Evolutionary conservation across 257 asterid genomes (phyloP), one percentile per base, ranked within the genome.

Genomic region (Scutellaria baicalensis): DNA sequence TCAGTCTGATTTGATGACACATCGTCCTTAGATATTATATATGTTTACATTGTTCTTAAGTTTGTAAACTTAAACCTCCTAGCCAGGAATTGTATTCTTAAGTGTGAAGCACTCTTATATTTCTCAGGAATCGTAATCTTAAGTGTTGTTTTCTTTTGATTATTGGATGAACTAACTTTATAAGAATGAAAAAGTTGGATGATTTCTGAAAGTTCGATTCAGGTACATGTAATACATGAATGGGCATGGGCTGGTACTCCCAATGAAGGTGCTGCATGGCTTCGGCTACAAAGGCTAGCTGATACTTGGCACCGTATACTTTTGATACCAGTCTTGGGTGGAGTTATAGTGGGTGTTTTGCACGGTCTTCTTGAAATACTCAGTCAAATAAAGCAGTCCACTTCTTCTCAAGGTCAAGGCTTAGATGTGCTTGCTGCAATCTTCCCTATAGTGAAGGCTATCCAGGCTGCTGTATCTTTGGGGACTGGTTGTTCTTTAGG

Each of bases 181-280:
- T 33, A 18, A 56, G 45, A 0, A 0, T 54, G 42, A 33, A 55
- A 67, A 39, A 68, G 36, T 49, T 59, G 20, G 43, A 48, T 73
- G 69, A 67, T 50, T 59, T 49, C 68, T 43, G 17, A 58, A 60
- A 72, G 50, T 45, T 69, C 58, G 68, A 39, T 61, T 59, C 73
- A 94, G 99, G 99, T 94, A 33, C 99, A 89, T 59, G 93, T 88
- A 78, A 81, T 94, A 78, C 99, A 91, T 39, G 97, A 85, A 74
- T 94, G 97, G 97, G 97, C 96, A 21, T 94, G 99, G 99, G 99
- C 97, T 63, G 99, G 99, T 68, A 94, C 99, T 43, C 99, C 99
- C 6, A 88, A 76, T 57, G 99, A 94, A 64, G 99, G 99, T 71
- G 99, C 99, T 71, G 84, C 97, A 23, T 94, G 99, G 99, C 95